Evolutionary conservation across 2,329 filamentous ascomycete genomes (phyloP).

Genomic region (Tolypocladium ovalisporum): DNA sequence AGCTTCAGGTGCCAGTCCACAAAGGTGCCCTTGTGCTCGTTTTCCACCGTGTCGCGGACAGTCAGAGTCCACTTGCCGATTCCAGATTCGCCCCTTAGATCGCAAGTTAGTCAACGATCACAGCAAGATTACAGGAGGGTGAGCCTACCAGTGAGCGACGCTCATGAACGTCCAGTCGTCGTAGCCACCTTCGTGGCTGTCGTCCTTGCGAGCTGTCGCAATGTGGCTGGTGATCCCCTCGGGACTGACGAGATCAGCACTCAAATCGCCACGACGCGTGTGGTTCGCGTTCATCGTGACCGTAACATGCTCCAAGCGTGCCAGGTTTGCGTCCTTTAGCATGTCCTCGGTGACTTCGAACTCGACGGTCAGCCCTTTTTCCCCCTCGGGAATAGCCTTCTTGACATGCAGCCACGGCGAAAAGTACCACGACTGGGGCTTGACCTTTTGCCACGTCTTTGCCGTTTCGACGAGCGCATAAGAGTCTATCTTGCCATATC

Average conservation of each 20-base stretch:
- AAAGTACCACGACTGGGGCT: slow-evolving; percentile 90
- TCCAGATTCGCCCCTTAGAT: slow-evolving; percentile 68
- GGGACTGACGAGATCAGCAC: slow-evolving; percentile 83
- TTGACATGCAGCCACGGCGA: slow-evolving; percentile 92
- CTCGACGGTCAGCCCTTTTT: slow-evolving; percentile 64
- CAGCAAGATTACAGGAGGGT: not conserved
- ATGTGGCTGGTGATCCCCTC: slow-evolving; percentile 73
- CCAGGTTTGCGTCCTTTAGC: slow-evolving; percentile 73
- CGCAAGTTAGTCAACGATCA: not conserved
- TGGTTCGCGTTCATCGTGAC: slow-evolving; percentile 96
- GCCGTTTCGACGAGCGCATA: slow-evolving; percentile 76
- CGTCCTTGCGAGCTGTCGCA: slow-evolving; percentile 60
- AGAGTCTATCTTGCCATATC: slow-evolving; percentile 90
- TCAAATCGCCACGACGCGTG: slow-evolving; percentile 77
- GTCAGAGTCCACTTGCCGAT: slow-evolving; percentile 85
- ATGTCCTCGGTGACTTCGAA: slow-evolving; percentile 76
- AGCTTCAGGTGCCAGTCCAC: slow-evolving; percentile 88
- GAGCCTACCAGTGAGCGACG: slow-evolving; percentile 78
- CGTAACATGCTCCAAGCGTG: slow-evolving; percentile 84
- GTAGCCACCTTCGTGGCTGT: slow-evolving; percentile 61
- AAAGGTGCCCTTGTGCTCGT: slow-evolving; percentile 68
- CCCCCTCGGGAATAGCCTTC: slow-evolving; percentile 73
- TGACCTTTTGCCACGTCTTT: slow-evolving; percentile 77
- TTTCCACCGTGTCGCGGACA: slow-evolving; percentile 73
- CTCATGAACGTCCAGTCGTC: slow-evolving; percentile 98